A percentile compares a stretch with the other conserved stretches of the same genome.
Evolutionary conservation across 2,329 filamentous ascomycete species (phyloP).

Genomic region (Fusarium tjaetaba): DNA sequence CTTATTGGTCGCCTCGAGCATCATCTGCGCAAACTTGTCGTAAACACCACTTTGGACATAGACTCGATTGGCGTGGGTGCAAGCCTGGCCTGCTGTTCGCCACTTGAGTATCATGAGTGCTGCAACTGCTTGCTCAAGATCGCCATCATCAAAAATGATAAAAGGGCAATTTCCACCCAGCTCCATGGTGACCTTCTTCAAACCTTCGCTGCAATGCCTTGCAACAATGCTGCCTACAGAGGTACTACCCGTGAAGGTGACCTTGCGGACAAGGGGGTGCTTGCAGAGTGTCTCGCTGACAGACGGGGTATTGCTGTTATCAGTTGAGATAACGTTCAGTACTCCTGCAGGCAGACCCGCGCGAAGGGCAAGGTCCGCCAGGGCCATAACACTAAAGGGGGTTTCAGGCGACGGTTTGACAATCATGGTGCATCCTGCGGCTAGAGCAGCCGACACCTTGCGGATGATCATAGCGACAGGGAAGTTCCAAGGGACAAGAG

Average conservation of each 20-base stretch:
- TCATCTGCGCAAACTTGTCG: constrained; percentile 47
- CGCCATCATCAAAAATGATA: constrained; percentile 73
- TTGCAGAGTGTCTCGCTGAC: constrained; percentile 58
- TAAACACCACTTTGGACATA: constrained; percentile 68
- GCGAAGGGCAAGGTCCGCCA: constrained; percentile 72
- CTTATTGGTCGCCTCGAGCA: background rate
- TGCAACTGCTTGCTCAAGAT: constrained; percentile 44
- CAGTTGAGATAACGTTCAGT: constrained; percentile 56
- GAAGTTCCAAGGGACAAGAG: constrained; percentile 67
- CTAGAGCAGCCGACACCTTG: constrained; percentile 65
- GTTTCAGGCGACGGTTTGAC: constrained; percentile 79
- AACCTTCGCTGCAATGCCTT: constrained; percentile 64
- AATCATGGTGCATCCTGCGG: constrained; percentile 80
- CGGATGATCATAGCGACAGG: constrained; percentile 61
- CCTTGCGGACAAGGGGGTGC: constrained; percentile 63
- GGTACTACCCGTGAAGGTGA: constrained; percentile 82
- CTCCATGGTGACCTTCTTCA: constrained; percentile 76
- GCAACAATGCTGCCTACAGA: constrained; percentile 73
- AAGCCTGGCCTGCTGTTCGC: constrained; percentile 77
- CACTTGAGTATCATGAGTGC: constrained; percentile 60
- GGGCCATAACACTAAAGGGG: constrained; percentile 74
- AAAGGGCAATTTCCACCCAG: constrained; percentile 76
- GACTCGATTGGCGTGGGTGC: constrained; percentile 69
- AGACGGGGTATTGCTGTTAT: constrained; percentile 55
- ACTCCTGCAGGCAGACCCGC: constrained; percentile 81